Evolutionary conservation across 352 stramenopile genomes (phyloP).

Genomic region (Thalassiosira delicatula): DNA sequence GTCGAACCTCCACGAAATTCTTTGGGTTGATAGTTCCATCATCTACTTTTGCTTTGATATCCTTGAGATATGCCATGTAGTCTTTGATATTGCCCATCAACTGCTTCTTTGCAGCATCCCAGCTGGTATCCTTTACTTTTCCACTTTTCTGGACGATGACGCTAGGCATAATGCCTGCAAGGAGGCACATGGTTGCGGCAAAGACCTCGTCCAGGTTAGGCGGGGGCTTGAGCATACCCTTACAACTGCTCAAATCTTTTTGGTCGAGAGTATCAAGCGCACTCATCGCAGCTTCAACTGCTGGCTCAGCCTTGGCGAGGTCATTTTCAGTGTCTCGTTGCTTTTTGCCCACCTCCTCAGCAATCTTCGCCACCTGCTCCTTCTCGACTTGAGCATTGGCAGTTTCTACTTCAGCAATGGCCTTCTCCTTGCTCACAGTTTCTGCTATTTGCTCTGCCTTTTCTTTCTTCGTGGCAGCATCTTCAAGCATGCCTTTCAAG

Average conservation of each 20-base stretch:
- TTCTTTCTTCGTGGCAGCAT: slow-evolving; percentile 94
- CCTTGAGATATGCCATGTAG: slow-evolving; percentile 97
- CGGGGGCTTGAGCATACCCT: slow-evolving; percentile 93
- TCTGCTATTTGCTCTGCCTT: slow-evolving; percentile 92
- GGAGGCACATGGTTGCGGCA: slow-evolving; percentile 92
- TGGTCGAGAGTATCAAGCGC: slow-evolving; percentile 95
- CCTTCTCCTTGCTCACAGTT: slow-evolving; percentile 89
- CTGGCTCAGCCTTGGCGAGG: slow-evolving; percentile 92
- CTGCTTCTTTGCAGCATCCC: slow-evolving; percentile 96
- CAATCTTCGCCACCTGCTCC: slow-evolving; percentile 90
- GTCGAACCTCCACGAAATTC: slow-evolving; percentile 91
- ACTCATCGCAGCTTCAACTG: slow-evolving; percentile 93
- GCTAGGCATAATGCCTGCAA: slow-evolving; percentile 94
- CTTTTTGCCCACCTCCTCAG: slow-evolving; percentile 89
- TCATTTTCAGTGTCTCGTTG: slow-evolving; percentile 91
- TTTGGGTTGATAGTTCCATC: slow-evolving; percentile 92
- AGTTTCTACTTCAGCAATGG: slow-evolving; percentile 95
- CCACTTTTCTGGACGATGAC: slow-evolving; percentile 91
- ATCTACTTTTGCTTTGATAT: slow-evolving; percentile 91
- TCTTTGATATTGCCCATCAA: slow-evolving; percentile 96
- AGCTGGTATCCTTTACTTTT: slow-evolving; percentile 94
- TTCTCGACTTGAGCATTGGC: slow-evolving; percentile 91
- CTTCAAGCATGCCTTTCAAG: slow-evolving; percentile 92
- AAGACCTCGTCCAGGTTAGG: slow-evolving; percentile 94
- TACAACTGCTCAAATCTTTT: slow-evolving; percentile 94